Percentiles rank a stretch among this genome's conserved stretches.
These are phyloP conservation scores for Tinospora cordifolia DNA, from an alignment of 164 flowering plant genomes.

Conservation along the genomic window DNA sequence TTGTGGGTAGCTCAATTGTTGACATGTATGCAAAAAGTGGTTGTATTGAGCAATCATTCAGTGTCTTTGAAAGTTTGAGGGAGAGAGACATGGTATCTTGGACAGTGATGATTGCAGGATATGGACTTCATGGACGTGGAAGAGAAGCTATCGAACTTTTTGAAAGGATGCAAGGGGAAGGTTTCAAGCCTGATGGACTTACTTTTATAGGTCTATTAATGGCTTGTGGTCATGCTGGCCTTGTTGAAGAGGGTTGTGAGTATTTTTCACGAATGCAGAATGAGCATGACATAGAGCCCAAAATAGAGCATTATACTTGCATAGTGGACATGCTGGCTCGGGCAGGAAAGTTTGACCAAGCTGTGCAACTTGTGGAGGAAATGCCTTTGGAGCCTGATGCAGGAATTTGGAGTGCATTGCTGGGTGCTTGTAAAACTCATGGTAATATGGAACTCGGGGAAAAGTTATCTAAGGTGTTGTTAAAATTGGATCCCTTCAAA, in stretches of 20 bases:
- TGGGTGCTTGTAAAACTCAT: constrained; percentile 49
- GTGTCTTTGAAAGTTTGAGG: constrained; percentile 32
- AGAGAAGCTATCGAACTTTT: constrained; percentile 39
- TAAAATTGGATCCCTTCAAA: constrained; percentile 43
- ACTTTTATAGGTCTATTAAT: constrained; percentile 45
- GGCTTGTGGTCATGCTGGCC: constrained; percentile 56
- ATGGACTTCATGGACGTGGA: constrained; percentile 54
- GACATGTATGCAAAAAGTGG: constrained; percentile 72
- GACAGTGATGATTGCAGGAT: constrained; percentile 52
- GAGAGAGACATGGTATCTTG: constrained; percentile 44
- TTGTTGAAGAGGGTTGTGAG: constrained; percentile 36
- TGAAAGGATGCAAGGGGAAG: constrained; percentile 33
- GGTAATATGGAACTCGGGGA: constrained; percentile 37
- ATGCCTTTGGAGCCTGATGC: constrained; percentile 55
- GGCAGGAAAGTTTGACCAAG: constrained; percentile 46
- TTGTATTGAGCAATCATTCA: constrained; percentile 35
- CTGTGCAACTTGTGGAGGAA: constrained; percentile 34
- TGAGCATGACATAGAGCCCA: constrained; percentile 32
- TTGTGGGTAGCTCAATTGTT: constrained; percentile 41
- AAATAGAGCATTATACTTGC: constrained; percentile 58
- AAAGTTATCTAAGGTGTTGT: constrained; percentile 33
- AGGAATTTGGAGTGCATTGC: constrained; percentile 56
- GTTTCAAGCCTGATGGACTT: constrained; percentile 39
- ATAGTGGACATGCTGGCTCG: constrained; percentile 63
- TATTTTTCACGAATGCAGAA: constrained; percentile 24